Conservation (phyloP, 768 basidiomycete genomes). For the Tricholoma flavovirens region DNA sequence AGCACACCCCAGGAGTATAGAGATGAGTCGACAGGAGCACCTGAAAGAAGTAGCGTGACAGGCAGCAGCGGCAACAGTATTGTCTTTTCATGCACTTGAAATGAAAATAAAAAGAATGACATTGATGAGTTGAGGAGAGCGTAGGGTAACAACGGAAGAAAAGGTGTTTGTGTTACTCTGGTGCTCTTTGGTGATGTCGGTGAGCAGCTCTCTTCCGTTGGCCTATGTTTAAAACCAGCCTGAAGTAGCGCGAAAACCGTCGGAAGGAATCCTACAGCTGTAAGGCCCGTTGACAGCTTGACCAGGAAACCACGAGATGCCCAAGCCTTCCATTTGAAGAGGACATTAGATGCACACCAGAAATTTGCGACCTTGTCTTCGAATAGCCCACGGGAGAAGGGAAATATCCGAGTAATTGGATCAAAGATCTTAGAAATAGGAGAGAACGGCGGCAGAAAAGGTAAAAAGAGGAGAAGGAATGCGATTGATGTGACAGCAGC, state of each 20-base stretch:
- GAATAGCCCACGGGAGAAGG: constrained; percentile 84
- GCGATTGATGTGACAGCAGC: constrained; percentile 54
- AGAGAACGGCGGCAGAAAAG: constrained; percentile 71
- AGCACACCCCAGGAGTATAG: constrained; percentile 67
- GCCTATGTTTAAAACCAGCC: constrained; percentile 27
- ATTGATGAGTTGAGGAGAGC: constrained; percentile 76
- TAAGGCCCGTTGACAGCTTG: constrained; percentile 60
- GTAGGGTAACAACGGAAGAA: constrained; percentile 70
- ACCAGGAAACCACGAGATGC: constrained; percentile 45
- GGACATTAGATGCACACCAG: constrained; percentile 90
- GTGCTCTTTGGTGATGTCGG: constrained; percentile 6
- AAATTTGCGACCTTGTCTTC: constrained; percentile 98
- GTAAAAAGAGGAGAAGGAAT: constrained; percentile 68
- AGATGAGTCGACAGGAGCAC: constrained; percentile 45
- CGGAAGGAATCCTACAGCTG: constrained; percentile 67
- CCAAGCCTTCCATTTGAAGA: constrained; percentile 77
- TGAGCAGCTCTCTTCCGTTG: constrained; percentile 4
- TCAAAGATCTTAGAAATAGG: constrained; percentile 45
- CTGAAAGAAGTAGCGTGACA: constrained; percentile 68
- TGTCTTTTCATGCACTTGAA: constrained; percentile 95
- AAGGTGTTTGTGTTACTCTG: constrained; percentile 31
- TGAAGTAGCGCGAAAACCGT: constrained; percentile 40
- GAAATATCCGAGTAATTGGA: constrained; percentile 80
- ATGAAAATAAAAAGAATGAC: constrained; percentile 95
- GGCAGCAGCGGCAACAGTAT: constrained; percentile 85